Evolutionary conservation across 495 filamentous ascomycete genomes (phyloP), one percentile per base, ranked within the genome.

Genomic region (Baudoinia panamericana): DNA sequence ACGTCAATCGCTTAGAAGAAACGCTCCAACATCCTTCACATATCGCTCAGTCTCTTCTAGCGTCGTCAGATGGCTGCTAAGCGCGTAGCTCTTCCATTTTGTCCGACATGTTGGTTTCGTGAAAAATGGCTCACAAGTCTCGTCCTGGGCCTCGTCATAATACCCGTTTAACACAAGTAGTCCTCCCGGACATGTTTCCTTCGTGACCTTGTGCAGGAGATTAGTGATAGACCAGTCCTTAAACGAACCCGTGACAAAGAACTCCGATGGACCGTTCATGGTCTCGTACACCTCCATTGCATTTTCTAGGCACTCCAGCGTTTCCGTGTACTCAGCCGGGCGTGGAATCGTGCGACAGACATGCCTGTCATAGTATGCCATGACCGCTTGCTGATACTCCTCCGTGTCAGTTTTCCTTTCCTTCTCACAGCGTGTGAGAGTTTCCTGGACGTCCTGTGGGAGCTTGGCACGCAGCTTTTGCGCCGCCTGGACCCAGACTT

Each of bases 181-280:
- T 3, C 43, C 39, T 11, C 48, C 43, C 7, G 41, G 48, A 30
- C 18, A 6, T 24, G 32, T 43, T 33, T 36, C 19, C 5, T 13
- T 22, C 24, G 47, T 40, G 17, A 45, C 30, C 35, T 40, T 34
- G 23, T 35, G 20, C 22, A 45, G n/a, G 4, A 31, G 26, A 3
- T 46, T 30, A 1, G 7, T 24, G 11, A 50, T 48, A 32, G 12
- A 12, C 64, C 62, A 72, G 20, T 58, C 46, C 44, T 64, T 64
- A 20, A 72, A 51, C 13, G 52, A 56, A 5, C 70, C 70, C 7
- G 48, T 59, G 25, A 68, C 53, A 11, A 51, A 40, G 42, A 71
- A 66, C 45, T 70, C 66, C 1, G 63, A 67, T 4, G 68, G 65
- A 4, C 69, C 67, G 46, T 67, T 62, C 68, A 72, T 69, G 9